Conservation (phyloP, 192 early-diverging fungal species). For the Entomortierella beljakovae region DNA sequence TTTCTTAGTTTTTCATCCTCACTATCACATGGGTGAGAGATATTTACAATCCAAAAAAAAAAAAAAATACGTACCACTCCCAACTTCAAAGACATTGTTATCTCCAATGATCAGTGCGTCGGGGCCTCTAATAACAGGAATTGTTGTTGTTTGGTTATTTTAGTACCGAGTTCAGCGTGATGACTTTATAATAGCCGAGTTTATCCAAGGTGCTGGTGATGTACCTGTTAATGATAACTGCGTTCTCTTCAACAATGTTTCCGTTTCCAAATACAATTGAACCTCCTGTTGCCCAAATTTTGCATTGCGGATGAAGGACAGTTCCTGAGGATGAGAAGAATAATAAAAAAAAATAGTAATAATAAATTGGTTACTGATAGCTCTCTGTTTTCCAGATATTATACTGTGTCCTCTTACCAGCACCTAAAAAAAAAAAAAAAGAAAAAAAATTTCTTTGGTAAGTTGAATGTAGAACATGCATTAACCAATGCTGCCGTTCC, state of each 20-base stretch:
- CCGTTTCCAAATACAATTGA: constrained; percentile 76
- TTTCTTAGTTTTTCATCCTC: too few relatives aligned
- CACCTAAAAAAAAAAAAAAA: constrained; percentile 16
- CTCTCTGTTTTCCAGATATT: not conserved
- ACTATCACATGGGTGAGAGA: too few relatives aligned
- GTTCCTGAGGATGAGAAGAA: constrained; percentile 58
- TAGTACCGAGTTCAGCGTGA: not conserved
- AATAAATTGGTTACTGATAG: too few relatives aligned
- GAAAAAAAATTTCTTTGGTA: too few relatives aligned
- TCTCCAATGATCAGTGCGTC: constrained; percentile 73
- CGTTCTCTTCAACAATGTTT: constrained; percentile 84
- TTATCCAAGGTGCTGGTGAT: not conserved
- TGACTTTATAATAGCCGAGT: too few relatives aligned
- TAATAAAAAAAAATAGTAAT: not conserved
- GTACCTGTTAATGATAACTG: constrained; percentile 76
- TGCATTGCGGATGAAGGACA: constrained; percentile 80
- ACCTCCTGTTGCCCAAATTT: constrained; percentile 72
- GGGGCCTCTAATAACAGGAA: constrained; percentile 38
- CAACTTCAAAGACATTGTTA: constrained; percentile 82
- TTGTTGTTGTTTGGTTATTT: not conserved
- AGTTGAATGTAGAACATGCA: too few relatives aligned
- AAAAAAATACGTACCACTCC: constrained; percentile 61
- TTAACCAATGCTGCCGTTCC: too few relatives aligned
- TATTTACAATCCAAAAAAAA: too few relatives aligned
- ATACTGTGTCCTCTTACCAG: constrained; percentile 31